Conservation (phyloP, 2,329 filamentous ascomycete genomes). For the Corinectria fuckeliana region DNA sequence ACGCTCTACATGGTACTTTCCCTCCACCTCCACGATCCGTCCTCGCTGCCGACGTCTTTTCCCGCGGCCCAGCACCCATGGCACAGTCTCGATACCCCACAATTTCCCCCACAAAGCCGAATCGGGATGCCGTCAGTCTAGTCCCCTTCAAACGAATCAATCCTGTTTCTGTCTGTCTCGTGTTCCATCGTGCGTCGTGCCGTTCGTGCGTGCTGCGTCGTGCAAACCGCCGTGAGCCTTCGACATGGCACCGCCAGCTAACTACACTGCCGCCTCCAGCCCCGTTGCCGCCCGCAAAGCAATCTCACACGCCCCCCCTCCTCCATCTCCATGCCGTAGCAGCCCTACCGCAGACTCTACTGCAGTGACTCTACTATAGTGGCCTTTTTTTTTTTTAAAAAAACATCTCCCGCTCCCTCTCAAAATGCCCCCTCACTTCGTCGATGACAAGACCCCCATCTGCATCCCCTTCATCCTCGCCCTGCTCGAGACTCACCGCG, state of each 20-base stretch:
- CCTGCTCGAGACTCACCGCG: constrained; percentile 59
- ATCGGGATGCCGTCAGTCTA: neutral
- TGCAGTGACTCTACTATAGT: neutral
- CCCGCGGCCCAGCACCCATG: constrained; percentile 16
- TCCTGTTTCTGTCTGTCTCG: neutral
- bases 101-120: constrained; percentile 18
- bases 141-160: too few relatives aligned
- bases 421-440: constrained; percentile 50
- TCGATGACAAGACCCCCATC: constrained; percentile 80
- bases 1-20: neutral
- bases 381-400: too few relatives aligned
- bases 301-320: neutral
- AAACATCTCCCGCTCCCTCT: neutral
- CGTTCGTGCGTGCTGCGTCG: neutral
- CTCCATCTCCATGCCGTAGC: neutral
- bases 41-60: constrained; percentile 14
- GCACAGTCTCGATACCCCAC: constrained; percentile 12
- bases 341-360: neutral
- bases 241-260: constrained; percentile 16
- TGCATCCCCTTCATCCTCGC: constrained; percentile 79
- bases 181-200: neutral
- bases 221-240: neutral
- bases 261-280: neutral
- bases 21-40: neutral
- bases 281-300: neutral